phyloP scores from a whole-genome alignment of 805 yeast species.

The Candida sanyiensis region DNA sequence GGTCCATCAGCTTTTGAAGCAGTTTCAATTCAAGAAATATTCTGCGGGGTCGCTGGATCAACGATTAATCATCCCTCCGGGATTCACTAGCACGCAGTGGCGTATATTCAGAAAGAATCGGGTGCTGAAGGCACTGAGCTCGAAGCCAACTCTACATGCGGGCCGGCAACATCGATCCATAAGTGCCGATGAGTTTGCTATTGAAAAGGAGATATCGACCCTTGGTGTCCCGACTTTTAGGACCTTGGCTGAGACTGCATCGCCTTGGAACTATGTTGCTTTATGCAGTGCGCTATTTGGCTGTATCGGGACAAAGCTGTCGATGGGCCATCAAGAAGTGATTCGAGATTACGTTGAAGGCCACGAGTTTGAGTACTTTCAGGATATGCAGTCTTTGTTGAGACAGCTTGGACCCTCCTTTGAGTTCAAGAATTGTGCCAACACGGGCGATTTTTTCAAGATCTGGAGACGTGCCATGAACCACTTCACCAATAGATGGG shows the following conservation, averaged over 20 bases:
- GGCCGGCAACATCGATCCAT: background rate
- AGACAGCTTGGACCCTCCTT: background rate
- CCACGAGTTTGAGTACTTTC: background rate
- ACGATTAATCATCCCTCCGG: slow-evolving; percentile 7
- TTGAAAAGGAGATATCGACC: slow-evolving; percentile 6
- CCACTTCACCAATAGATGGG: slow-evolving; percentile 3
- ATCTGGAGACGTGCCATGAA: slow-evolving; percentile 9
- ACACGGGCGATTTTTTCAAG: background rate
- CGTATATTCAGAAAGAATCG: slow-evolving; percentile 5
- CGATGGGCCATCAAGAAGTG: background rate
- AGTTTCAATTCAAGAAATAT: background rate
- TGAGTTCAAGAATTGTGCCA: background rate
- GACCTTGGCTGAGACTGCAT: background rate
- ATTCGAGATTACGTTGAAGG: background rate
- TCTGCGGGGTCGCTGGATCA: background rate
- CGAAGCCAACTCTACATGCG: background rate
- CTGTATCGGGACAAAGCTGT: background rate
- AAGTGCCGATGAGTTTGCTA: background rate
- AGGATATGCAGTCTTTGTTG: background rate
- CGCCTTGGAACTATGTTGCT: background rate
- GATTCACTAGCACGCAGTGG: slow-evolving; percentile 6
- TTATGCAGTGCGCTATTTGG: slow-evolving; percentile 4
- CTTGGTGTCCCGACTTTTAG: slow-evolving; percentile 4
- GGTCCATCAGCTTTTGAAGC: background rate
- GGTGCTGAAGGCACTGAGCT: background rate